A percentile compares a stretch with the other conserved stretches of the same genome.
These are phyloP conservation scores for Dendrothele bispora DNA, from an alignment of 768 basidiomycete genomes.

Conservation along the genomic window DNA sequence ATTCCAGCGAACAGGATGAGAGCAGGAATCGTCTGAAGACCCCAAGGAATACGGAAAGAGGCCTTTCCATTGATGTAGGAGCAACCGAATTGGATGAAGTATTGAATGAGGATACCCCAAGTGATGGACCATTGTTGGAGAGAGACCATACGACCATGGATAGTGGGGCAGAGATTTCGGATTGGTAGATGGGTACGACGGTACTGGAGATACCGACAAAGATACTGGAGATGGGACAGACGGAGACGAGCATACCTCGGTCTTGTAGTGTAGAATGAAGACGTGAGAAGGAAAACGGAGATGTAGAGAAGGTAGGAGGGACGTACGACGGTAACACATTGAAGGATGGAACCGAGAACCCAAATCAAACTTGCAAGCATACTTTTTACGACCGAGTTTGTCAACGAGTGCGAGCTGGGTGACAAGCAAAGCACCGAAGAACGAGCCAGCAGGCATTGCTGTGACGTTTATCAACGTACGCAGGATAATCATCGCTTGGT, in stretches of 20 bases:
- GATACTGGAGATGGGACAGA: slow-evolving; percentile 66
- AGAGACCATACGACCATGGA: slow-evolving; percentile 75
- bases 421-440: slow-evolving; percentile 64
- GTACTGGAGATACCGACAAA: slow-evolving; percentile 67
- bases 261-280: slow-evolving; percentile 18
- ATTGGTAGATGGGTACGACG: slow-evolving; percentile 74
- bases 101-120: slow-evolving; percentile 76
- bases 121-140: slow-evolving; percentile 82
- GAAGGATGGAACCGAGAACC: slow-evolving; percentile 73
- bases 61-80: slow-evolving; percentile 70
- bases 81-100: slow-evolving; percentile 76
- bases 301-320: not conserved
- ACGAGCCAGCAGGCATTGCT: slow-evolving; percentile 74
- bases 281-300: not conserved
- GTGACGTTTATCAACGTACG: too few species aligned
- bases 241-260: slow-evolving; percentile 73
- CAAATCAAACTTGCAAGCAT: slow-evolving; percentile 69
- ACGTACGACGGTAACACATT: slow-evolving; percentile 53
- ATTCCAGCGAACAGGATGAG: slow-evolving; percentile 68
- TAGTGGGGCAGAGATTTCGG: slow-evolving; percentile 71
- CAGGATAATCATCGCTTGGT: too few species aligned
- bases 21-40: slow-evolving; percentile 77
- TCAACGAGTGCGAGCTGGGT: slow-evolving; percentile 67
- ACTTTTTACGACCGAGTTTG: slow-evolving; percentile 59
- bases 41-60: slow-evolving; percentile 82